These are phyloP conservation scores for Thecaphora frezii DNA, from an alignment of 1,284 basidiomycete genomes.

Conservation along the genomic window DNA sequence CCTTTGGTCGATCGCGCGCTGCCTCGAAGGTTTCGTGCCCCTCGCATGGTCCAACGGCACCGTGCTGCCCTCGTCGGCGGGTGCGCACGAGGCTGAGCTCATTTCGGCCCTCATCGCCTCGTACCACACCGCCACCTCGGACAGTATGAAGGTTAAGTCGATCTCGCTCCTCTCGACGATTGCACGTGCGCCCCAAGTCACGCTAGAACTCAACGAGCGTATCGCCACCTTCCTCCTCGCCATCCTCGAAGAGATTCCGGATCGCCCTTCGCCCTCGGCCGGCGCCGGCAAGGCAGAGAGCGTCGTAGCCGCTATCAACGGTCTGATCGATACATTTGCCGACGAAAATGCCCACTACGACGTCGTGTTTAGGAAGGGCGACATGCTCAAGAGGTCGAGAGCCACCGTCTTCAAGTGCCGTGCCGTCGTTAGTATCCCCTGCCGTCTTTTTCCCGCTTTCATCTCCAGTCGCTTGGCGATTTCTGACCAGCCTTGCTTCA, in stretches of 20 bases:
- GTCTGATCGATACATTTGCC: conserved; percentile 89
- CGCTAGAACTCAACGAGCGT: conserved; percentile 10
- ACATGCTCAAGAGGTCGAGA: conserved; percentile 50
- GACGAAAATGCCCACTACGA: conserved; percentile 85
- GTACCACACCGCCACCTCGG: conserved; percentile 28
- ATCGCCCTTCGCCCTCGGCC: neutral
- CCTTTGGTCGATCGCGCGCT: conserved; percentile 45
- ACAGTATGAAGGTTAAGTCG: conserved; percentile 43
- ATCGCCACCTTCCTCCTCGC: conserved; percentile 32
- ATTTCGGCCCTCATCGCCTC: conserved; percentile 32
- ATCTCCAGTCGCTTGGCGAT: neutral
- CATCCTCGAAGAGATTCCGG: conserved; percentile 28
- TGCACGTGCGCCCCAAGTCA: conserved; percentile 15
- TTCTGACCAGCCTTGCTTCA: neutral
- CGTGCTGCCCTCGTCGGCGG: conserved; percentile 2
- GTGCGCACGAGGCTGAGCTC: conserved; percentile 8
- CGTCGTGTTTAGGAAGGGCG: conserved; percentile 70
- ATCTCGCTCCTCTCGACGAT: conserved; percentile 40
- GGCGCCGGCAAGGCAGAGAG: conserved; percentile 66
- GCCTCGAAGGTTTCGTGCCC: conserved; percentile 32
- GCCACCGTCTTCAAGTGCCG: conserved; percentile 16
- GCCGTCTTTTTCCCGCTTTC: neutral
- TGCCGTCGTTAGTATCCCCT: neutral
- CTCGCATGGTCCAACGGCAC: conserved; percentile 6
- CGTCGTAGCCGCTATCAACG: conserved; percentile 78